Percentiles rank a stretch among this genome's conserved stretches.
Evolutionary conservation across 371 early-diverging fungal species (phyloP).

Genomic region (Synchytrium microbalum): DNA sequence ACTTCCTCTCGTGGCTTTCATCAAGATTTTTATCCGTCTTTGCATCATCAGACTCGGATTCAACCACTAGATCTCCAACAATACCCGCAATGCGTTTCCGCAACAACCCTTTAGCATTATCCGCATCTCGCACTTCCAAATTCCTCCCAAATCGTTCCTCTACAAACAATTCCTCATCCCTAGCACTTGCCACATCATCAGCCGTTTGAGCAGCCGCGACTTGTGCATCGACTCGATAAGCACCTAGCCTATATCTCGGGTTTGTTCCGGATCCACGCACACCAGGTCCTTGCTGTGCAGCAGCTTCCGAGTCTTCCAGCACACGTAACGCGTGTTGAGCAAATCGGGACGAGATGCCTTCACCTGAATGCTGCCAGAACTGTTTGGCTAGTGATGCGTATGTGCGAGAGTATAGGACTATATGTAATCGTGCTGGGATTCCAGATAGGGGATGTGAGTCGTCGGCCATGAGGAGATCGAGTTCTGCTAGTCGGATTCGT

Average conservation of each 20-base stretch:
- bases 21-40: constrained; percentile 5
- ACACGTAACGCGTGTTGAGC: constrained; percentile 73
- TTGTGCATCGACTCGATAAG: not conserved
- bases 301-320: constrained; percentile 26
- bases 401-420: constrained; percentile 63
- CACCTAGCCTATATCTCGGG: not conserved
- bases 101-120: constrained; percentile 63
- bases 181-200: not conserved
- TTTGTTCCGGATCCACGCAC: constrained; percentile 1
- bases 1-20: constrained; percentile 22
- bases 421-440: constrained; percentile 50
- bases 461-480: not conserved
- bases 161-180: constrained; percentile 48
- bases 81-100: constrained; percentile 77
- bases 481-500: constrained; percentile 1
- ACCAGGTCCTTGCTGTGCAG: not conserved
- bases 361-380: constrained; percentile 94
- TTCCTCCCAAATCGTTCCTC: constrained; percentile 93
- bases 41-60: constrained; percentile 4
- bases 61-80: constrained; percentile 41
- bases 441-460: constrained; percentile 4
- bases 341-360: constrained; percentile 76
- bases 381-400: constrained; percentile 67
- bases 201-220: constrained; percentile 7
- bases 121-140: constrained; percentile 58